Evolutionary conservation across 768 basidiomycete genomes (phyloP).

Genomic region (Russula compacta): DNA sequence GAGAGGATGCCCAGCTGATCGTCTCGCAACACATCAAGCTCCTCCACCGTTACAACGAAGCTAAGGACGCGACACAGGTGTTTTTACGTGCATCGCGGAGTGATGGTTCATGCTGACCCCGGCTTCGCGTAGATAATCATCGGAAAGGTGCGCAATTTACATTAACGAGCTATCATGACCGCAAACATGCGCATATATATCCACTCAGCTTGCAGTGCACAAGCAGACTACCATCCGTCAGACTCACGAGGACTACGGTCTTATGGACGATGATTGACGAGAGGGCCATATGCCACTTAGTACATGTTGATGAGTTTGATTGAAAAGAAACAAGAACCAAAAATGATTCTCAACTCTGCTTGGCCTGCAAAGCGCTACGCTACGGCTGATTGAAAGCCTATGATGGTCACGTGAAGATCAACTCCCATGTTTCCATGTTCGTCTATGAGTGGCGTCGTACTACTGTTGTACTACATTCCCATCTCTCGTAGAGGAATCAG

Average conservation of each 20-base stretch:
- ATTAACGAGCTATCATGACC: background rate
- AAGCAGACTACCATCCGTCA: slow-evolving; percentile 63
- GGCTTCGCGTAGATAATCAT: slow-evolving; percentile 51
- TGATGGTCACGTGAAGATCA: too few species aligned
- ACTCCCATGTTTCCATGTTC: too few species aligned
- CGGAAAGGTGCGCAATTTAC: slow-evolving; percentile 45
- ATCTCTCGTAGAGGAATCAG: too few species aligned
- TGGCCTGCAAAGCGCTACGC: too few species aligned
- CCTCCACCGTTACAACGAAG: slow-evolving; percentile 66
- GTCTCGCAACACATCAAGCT: slow-evolving; percentile 58
- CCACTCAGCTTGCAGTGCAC: slow-evolving; percentile 55
- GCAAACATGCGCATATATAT: slow-evolving; percentile 14
- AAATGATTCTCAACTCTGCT: too few species aligned
- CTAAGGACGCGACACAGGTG: slow-evolving; percentile 74
- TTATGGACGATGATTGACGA: slow-evolving; percentile 46
- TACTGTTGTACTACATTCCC: too few species aligned
- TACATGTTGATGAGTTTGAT: too few species aligned
- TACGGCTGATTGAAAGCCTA: too few species aligned
- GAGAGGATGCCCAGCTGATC: slow-evolving; percentile 43
- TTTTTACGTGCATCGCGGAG: background rate
- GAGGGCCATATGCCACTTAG: background rate
- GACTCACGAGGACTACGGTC: slow-evolving; percentile 62
- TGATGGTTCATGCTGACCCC: background rate
- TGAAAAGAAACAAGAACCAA: too few species aligned
- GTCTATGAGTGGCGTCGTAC: too few species aligned